Percentiles rank a stretch among this genome's conserved stretches.
phyloP scores from a whole-genome alignment of 2,329 filamentous ascomycete species.

The Aphanocladium album region DNA sequence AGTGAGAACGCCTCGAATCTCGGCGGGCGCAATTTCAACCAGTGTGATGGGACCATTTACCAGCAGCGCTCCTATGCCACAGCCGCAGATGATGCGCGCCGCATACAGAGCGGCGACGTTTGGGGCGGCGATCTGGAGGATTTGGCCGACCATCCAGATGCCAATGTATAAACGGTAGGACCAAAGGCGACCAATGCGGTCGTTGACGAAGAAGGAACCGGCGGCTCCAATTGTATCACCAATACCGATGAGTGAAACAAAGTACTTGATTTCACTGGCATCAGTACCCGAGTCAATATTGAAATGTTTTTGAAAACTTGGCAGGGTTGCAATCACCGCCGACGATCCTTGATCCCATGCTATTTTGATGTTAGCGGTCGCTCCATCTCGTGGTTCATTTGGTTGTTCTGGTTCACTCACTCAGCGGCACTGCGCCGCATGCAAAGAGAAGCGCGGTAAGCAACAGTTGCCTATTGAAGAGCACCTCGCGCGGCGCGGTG shows the following conservation, averaged over 20 bases:
- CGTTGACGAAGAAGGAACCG: conserved; percentile 32
- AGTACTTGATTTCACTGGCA: conserved; percentile 24
- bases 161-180: conserved; percentile 5
- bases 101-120: not conserved
- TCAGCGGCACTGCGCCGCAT: conserved; percentile 2
- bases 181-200: conserved; percentile 5
- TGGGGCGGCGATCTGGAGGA: not conserved
- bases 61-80: conserved; percentile 16
- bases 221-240: conserved; percentile 17
- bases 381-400: conserved; percentile 5
- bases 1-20: conserved; percentile 29
- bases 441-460: conserved; percentile 3
- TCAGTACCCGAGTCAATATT: conserved; percentile 20
- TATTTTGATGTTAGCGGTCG: not conserved
- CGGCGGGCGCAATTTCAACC: conserved; percentile 29
- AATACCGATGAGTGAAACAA: conserved; percentile 32
- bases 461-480: conserved; percentile 3
- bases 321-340: conserved; percentile 27
- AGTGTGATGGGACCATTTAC: conserved; percentile 28
- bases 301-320: conserved; percentile 31
- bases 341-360: conserved; percentile 20
- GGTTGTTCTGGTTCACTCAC: not conserved
- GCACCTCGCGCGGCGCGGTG: not conserved
- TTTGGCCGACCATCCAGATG: not conserved
- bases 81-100: not conserved